Evolutionary conservation across 345 rosid species (phyloP), one percentile per base, ranked within the genome.

Genomic region (Rhodamnia rubescens): DNA sequence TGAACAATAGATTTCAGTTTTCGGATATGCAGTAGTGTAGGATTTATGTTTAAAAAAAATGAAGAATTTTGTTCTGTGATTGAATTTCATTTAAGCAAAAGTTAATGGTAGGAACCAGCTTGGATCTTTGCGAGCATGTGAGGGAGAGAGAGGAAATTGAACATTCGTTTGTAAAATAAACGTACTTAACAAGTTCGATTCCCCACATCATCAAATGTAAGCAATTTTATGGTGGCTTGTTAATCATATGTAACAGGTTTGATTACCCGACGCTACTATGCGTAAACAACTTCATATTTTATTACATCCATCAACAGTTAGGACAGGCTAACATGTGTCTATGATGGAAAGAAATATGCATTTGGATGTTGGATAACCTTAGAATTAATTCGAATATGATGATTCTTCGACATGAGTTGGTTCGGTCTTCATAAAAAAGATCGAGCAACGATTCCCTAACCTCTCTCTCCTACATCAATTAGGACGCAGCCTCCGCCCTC

Each of bases 361-460:
- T 5, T n/a, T 57, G 64, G 64, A 26, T 57, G 64, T 57, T 57
- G 64, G 29, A 13, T 11, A 57, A 57, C 29, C 29, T 0, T 26
- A 57, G 64, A 26, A 26, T n/a, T 26, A 57, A 57, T 26, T 26
- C 29, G 64, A 57, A 57, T 57, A 11, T 26, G 29, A 12, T 57
- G n/a, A 57, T 26, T 57, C 15, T 5, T 57, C 7, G 5, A 1
- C 29, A 26, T 26, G 29, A 26, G 27, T 26, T 57, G 64, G 7
- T 1, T 57, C 15, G 5, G 7, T 57, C 64, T 57, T 57, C 64
- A 57, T 5, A 2, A 57, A 26, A 5, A 5, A 26, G 5, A 56
- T 1, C 0, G 27, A 0, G 29, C 7, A 11, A 0, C 13, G 27
- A 58, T 58, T 58, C n/a, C 18, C 36, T 58, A 12, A n/a, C 1